A percentile compares a stretch with the other conserved stretches of the same genome.
Conservation (phyloP, 495 filamentous ascomycete species). For the Neurospora tetraspora region DNA sequence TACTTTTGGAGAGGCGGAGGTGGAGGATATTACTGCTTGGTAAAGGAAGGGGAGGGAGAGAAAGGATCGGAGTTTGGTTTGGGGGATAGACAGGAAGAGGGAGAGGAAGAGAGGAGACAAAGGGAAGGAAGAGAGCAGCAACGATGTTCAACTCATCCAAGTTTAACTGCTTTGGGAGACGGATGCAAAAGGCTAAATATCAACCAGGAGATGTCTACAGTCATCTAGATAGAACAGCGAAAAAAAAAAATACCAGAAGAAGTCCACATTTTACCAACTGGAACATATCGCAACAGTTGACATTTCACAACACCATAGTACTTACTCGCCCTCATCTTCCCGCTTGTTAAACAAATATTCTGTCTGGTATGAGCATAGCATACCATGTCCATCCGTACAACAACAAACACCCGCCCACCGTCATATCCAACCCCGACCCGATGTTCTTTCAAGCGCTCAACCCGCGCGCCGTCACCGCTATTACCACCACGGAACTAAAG, state of each 20-base stretch:
- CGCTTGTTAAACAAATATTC: neutral
- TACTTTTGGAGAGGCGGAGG: constrained; percentile 89
- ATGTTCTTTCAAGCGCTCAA: too few relatives aligned
- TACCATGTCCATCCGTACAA: too few relatives aligned
- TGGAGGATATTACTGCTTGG: constrained; percentile 96
- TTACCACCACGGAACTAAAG: too few relatives aligned
- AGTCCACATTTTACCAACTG: neutral
- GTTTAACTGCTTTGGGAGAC: neutral
- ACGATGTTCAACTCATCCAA: neutral
- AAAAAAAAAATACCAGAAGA: neutral
- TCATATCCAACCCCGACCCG: too few relatives aligned
- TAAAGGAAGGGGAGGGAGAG: constrained; percentile 26
- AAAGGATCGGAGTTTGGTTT: neutral
- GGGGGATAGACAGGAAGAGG: neutral
- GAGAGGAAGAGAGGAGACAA: neutral
- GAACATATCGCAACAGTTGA: neutral
- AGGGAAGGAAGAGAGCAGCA: neutral
- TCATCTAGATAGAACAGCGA: neutral
- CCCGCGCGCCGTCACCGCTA: too few relatives aligned
- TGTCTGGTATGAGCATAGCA: too few relatives aligned
- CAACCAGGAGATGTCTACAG: neutral
- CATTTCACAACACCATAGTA: neutral
- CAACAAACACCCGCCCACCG: neutral
- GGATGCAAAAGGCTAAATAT: neutral
- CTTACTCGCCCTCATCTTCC: too few relatives aligned